phyloP scores from a whole-genome alignment of 192 early-diverging fungal species.

The Backusella australiensis region DNA sequence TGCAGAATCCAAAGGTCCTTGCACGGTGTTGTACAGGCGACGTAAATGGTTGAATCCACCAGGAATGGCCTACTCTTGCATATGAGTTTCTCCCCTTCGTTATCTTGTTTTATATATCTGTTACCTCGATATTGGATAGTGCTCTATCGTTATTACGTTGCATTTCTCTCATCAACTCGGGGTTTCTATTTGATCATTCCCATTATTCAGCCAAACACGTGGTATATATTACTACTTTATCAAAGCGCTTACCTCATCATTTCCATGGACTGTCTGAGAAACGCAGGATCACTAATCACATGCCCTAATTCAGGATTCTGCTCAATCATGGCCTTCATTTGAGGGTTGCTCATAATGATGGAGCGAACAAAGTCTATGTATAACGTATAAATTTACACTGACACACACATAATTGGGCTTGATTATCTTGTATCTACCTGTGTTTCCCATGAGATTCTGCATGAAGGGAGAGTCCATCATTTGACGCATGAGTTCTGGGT shows the following conservation, averaged over 20 bases:
- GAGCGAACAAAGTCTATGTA: conserved; percentile 50
- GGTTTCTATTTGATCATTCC: conserved; percentile 41
- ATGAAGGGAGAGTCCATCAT: conserved; percentile 41
- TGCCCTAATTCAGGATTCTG: conserved; percentile 63
- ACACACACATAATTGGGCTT: not conserved
- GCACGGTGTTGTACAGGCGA: conserved; percentile 54
- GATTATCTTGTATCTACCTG: conserved; percentile 17
- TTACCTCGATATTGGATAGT: conserved; percentile 58
- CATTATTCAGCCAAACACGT: not conserved
- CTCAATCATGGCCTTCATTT: conserved; percentile 56
- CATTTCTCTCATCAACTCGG: conserved; percentile 60
- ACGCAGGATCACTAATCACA: conserved; percentile 59
- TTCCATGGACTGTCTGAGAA: conserved; percentile 54
- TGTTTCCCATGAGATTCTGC: conserved; percentile 36
- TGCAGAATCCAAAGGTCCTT: conserved; percentile 58
- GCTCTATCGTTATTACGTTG: conserved; percentile 64
- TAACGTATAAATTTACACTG: not conserved
- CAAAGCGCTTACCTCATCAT: conserved; percentile 37
- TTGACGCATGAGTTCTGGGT: conserved; percentile 35
- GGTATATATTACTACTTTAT: not conserved
- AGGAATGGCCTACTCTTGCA: conserved; percentile 43
- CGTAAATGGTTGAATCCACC: conserved; percentile 65
- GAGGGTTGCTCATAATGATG: conserved; percentile 62
- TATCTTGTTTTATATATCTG: not conserved
- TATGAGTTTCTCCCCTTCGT: too few species aligned